Percentiles rank a stretch among this genome's conserved stretches.
phyloP scores from a whole-genome alignment of 1,284 basidiomycete species.

The Puccinia horiana region DNA sequence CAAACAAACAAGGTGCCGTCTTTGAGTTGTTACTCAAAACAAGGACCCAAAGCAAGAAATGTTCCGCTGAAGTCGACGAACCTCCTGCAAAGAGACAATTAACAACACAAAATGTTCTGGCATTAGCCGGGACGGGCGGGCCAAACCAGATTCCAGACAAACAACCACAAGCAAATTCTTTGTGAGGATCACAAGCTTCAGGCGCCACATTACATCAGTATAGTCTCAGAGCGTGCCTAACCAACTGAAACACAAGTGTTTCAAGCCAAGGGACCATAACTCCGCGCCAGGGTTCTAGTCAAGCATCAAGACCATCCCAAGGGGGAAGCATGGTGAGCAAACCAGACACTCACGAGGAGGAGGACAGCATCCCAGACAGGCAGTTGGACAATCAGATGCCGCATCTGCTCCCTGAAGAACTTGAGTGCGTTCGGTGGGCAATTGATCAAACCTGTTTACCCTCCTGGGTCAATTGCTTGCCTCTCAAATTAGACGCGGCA shows the following conservation, averaged over 20 bases:
- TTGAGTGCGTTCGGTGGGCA: not conserved
- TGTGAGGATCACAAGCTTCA: not conserved
- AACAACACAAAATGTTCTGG: not conserved
- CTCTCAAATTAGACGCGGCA: not conserved
- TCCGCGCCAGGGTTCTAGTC: not conserved
- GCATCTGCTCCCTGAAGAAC: constrained; percentile 7
- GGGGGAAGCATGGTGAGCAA: not conserved
- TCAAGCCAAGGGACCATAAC: not conserved
- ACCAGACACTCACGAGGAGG: not conserved
- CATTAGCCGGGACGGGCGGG: not conserved
- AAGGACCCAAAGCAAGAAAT: not conserved
- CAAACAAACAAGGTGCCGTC: not conserved
- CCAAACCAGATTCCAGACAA: not conserved
- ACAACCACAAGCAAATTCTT: not conserved
- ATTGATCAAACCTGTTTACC: constrained; percentile 2
- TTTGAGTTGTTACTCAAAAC: constrained; percentile 4
- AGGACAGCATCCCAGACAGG: not conserved
- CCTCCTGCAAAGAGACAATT: not conserved
- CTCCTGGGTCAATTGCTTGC: not conserved
- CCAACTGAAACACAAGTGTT: not conserved
- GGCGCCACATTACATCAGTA: not conserved
- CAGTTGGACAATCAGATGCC: constrained; percentile 3
- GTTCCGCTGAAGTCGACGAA: not conserved
- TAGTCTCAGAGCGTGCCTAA: not conserved
- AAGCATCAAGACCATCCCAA: not conserved